Conservation (phyloP, 1,139 yeast species). For the Debaryomyces psychrophilus region DNA sequence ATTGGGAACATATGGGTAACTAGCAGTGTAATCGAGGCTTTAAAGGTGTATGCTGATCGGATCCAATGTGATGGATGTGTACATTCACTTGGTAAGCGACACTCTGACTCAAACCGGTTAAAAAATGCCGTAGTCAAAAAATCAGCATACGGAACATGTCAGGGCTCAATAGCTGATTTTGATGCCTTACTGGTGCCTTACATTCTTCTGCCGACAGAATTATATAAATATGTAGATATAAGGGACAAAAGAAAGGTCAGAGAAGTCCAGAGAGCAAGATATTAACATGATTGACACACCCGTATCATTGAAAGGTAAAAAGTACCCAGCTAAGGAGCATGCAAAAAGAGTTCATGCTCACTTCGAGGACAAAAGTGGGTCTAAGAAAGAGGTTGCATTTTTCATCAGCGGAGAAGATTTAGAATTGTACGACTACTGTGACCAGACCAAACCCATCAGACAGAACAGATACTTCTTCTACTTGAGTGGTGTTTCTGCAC, state of each 20-base stretch:
- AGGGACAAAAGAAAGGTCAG: neutral
- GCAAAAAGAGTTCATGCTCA: constrained; percentile 55
- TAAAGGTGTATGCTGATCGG: neutral
- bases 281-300: constrained; percentile 10
- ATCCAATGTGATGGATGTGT: neutral
- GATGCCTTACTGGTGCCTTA: constrained; percentile 1
- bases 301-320: constrained; percentile 32
- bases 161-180: neutral
- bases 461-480: constrained; percentile 92
- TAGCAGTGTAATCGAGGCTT: neutral
- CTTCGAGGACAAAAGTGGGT: constrained; percentile 27
- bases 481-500: constrained; percentile 80
- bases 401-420: constrained; percentile 71
- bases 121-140: neutral
- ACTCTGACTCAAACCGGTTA: no score
- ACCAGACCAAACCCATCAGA: constrained; percentile 76
- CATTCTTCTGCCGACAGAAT: neutral
- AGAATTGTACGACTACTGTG: constrained; percentile 74
- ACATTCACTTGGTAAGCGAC: neutral
- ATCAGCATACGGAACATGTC: neutral
- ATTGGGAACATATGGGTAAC: neutral
- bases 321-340: constrained; percentile 79
- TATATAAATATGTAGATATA: neutral
- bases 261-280: neutral
- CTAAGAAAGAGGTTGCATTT: constrained; percentile 32